Evolutionary conservation across 2,329 filamentous ascomycete genomes (phyloP).

Genomic region (Chaetomium sp.): DNA sequence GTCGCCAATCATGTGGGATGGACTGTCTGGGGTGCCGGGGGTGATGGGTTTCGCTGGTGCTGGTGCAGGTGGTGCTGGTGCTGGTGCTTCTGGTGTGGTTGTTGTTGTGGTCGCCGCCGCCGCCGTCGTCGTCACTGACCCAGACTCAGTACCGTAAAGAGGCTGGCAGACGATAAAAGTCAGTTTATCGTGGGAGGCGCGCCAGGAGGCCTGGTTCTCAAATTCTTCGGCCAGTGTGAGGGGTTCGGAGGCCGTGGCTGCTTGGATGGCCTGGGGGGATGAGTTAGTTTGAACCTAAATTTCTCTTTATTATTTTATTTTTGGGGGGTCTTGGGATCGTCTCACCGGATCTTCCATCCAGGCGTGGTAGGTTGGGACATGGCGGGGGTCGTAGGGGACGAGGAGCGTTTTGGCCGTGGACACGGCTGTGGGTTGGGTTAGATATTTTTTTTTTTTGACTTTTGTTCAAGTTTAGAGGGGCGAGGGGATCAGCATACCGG

Average conservation of each 20-base stretch:
- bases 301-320: neutral
- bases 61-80: neutral
- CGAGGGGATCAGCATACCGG: conserved; percentile 8
- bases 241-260: conserved; percentile 81
- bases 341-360: conserved; percentile 83
- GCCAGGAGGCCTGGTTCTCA: conserved; percentile 85
- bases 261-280: conserved; percentile 58
- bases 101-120: too few species aligned
- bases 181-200: conserved; percentile 73
- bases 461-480: neutral
- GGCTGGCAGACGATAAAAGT: conserved; percentile 80
- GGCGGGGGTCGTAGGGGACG: conserved; percentile 75
- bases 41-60: neutral
- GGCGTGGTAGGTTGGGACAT: conserved; percentile 75
- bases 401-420: conserved; percentile 61
- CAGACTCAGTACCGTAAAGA: neutral
- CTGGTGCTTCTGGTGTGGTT: too few species aligned
- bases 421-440: conserved; percentile 47
- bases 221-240: conserved; percentile 77
- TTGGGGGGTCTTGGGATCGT: neutral
- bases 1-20: conserved; percentile 58
- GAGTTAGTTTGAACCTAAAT: too few species aligned
- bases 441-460: neutral
- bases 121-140: neutral
- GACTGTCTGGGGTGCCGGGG: too few species aligned